Base-by-base conservation (phyloP, 2,329 filamentous ascomycete species). In the Alternaria sp. region DNA sequence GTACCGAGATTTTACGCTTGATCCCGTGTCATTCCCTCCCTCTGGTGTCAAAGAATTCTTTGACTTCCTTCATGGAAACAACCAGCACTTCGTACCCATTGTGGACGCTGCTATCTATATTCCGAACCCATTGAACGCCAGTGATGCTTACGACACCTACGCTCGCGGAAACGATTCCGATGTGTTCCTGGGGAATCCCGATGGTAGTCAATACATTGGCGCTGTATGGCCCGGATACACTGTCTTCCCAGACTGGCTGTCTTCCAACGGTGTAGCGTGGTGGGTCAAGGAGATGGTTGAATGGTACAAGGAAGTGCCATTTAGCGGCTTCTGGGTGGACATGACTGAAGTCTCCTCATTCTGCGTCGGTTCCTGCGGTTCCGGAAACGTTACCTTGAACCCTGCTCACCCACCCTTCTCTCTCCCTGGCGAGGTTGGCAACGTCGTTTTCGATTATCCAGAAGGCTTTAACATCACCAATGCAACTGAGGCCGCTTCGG, bases 321-420 rank as follows among this genome's bases (percentile, higher is more conserved):
- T 83, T 67, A 83, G 85, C 56, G 81, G 81, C 4, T 80, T 83
- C 61, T 88, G 86, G 87, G 84, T 88, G 57, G 87, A 89, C 59
- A 88, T 89, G 86, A 83, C 76, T 46, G 87, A 89, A 67, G 86
- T 85, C 3, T 84, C 84, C 7, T 88, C 85, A 0, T 88, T 89
- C 79, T 93, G 91, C 66, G 83, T 89, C 8, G 91, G 91, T 4
- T 90, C 87, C 65, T 93, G 91, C 69, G 91, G 91, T 22, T 87
- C 84, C 24, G 82, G 82, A 1, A 89, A 90, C 52, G 75, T 91
- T 41, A 85, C 85, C 2, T 73, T 89, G 44, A 92, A 93, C 71
- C 90, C 90, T 0, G 87, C 87, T 0, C 89, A 91, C 70, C 88
- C 89, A 6, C 82, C 86, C 0, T 92, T 91, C 70, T 64, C 71